These are phyloP conservation scores for Sclerotinia glacialis DNA, from an alignment of 2,329 filamentous ascomycete species.

Conservation along the genomic window DNA sequence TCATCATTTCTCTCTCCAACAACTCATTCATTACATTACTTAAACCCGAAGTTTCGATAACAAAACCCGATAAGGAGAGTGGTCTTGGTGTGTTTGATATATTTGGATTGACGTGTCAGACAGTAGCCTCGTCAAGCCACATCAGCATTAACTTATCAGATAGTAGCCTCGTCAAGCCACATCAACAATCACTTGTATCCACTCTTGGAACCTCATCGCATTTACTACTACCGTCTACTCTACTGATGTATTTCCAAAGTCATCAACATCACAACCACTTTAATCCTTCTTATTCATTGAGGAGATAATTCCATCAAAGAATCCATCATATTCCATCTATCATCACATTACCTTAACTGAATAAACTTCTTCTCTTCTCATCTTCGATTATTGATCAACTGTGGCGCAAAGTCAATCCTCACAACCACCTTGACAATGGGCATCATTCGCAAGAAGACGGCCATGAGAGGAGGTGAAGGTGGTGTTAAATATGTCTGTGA, in stretches of 20 bases:
- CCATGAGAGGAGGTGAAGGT: conserved; percentile 77
- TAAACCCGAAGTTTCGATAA: too few species aligned
- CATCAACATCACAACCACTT: conserved; percentile 2
- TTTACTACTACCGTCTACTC: background rate
- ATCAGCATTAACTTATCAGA: background rate
- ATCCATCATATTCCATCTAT: background rate
- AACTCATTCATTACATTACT: too few species aligned
- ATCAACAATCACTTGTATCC: background rate
- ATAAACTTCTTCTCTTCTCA: background rate
- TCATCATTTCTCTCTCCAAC: too few species aligned
- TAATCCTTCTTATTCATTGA: background rate
- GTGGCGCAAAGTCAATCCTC: conserved; percentile 12
- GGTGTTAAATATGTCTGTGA: conserved; percentile 97
- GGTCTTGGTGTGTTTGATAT: too few species aligned
- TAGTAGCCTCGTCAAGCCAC: conserved; percentile 13
- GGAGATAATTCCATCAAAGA: conserved; percentile 1
- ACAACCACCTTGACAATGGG: conserved; percentile 59
- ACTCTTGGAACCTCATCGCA: conserved; percentile 15
- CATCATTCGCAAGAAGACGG: conserved; percentile 94
- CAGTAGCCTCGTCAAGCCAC: conserved; percentile 13
- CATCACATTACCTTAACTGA: background rate
- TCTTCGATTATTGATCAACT: background rate
- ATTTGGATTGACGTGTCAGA: background rate
- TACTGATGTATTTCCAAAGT: background rate
- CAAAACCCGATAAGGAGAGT: too few species aligned